Evolutionary conservation across 2,329 filamentous ascomycete genomes (phyloP).

Genomic region (Exophiala alcalophila): DNA sequence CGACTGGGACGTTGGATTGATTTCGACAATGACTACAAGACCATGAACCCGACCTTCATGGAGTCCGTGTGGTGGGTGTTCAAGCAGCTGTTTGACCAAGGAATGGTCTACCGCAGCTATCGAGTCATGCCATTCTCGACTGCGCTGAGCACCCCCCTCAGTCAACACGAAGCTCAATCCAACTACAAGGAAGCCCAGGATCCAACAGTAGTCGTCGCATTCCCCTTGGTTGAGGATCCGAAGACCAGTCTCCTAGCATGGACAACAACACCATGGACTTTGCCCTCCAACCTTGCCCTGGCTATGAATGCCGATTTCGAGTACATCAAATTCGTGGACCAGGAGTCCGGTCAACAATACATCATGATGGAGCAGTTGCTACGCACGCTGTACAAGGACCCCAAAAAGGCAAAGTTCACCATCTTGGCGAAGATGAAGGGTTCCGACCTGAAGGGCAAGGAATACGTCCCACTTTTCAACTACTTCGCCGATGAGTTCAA

Average conservation of each 20-base stretch:
- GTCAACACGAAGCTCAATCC: constrained; percentile 84
- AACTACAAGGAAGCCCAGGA: constrained; percentile 88
- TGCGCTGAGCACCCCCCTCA: constrained; percentile 75
- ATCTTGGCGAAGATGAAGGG: constrained; percentile 71
- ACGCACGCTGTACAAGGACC: constrained; percentile 77
- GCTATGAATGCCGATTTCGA: constrained; percentile 74
- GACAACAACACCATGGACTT: constrained; percentile 80
- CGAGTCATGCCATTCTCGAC: constrained; percentile 89
- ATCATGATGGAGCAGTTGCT: constrained; percentile 75
- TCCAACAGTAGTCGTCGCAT: constrained; percentile 77
- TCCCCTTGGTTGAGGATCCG: constrained; percentile 71
- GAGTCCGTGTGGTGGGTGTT: constrained; percentile 92
- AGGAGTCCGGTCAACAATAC: constrained; percentile 72
- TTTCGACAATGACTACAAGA: constrained; percentile 94
- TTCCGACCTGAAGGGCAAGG: constrained; percentile 76
- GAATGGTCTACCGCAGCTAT: constrained; percentile 77
- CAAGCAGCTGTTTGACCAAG: constrained; percentile 81
- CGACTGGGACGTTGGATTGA: constrained; percentile 86
- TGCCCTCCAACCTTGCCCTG: constrained; percentile 72
- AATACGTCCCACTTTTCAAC: constrained; percentile 76
- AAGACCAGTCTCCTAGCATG: constrained; percentile 71
- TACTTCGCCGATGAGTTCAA: constrained; percentile 84
- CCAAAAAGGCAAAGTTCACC: constrained; percentile 88
- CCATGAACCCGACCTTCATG: constrained; percentile 86
- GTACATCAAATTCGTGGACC: constrained; percentile 76